These are phyloP conservation scores for Parastagonospora nodorum DNA, from an alignment of 2,329 filamentous ascomycete genomes.

Conservation along the genomic window DNA sequence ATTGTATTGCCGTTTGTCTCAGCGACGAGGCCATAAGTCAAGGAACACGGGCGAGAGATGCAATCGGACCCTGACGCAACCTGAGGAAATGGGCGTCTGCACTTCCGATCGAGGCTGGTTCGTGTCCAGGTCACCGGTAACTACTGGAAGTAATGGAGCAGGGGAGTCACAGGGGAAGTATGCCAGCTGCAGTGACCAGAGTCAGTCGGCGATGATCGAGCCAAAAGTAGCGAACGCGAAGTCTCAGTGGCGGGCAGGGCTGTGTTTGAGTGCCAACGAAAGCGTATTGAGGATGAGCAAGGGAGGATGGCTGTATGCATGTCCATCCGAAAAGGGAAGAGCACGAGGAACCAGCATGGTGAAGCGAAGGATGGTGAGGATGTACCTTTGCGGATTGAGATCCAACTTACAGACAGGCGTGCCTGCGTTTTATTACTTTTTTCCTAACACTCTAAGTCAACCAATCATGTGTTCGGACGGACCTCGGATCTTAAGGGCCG, in stretches of 20 bases:
- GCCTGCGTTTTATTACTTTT: conserved; percentile 11
- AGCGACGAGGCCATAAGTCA: background rate
- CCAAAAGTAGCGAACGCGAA: conserved; percentile 3
- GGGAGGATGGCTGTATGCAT: conserved; percentile 17
- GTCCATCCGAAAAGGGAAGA: conserved; percentile 8
- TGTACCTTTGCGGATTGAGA: conserved; percentile 12
- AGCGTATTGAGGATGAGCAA: conserved; percentile 14
- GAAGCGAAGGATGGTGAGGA: conserved; percentile 4
- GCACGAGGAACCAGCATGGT: conserved; percentile 1
- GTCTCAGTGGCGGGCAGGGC: conserved; percentile 17
- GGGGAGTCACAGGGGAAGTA: background rate
- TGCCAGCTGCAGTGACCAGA: conserved; percentile 2
- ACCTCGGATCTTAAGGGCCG: background rate
- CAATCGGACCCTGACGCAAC: background rate
- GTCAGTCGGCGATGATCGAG: conserved; percentile 18
- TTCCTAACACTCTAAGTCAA: background rate
- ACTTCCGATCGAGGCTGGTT: conserved; percentile 17
- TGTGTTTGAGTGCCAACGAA: conserved; percentile 10
- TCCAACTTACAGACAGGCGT: conserved; percentile 13
- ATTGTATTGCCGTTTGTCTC: too few species aligned
- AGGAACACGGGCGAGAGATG: conserved; percentile 1
- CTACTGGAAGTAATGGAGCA: conserved; percentile 15
- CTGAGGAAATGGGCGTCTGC: conserved; percentile 15
- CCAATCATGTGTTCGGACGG: background rate
- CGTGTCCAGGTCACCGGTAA: conserved; percentile 11